Evolutionary conservation across 2,329 filamentous ascomycete species (phyloP), one percentile per base, ranked within the genome.

Genomic region (Leptodontidium sp.): DNA sequence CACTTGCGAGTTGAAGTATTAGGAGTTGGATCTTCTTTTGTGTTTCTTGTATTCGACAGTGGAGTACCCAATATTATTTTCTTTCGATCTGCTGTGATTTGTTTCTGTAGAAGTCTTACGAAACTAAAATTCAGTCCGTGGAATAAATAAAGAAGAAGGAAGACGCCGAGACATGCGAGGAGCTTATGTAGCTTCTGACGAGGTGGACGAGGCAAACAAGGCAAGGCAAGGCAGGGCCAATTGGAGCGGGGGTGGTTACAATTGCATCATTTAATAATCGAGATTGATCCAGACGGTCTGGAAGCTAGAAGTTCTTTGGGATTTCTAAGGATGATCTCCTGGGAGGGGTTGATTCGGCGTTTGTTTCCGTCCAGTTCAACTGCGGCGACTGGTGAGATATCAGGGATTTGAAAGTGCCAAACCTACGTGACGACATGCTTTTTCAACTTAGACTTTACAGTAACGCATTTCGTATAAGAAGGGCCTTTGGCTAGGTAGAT

Each of bases 1-100:
- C 7, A n/a, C 66, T 62, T 68, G 47, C 64, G 69, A 21, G 53
- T 50, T 21, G 21, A 21, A 21, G 21, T 65, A 58, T 40, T n/a
- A 53, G 53, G 43, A 52, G 24, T 67, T 35, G 8, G n/a, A 12
- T 32, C 21, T 14, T 40, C 2, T 45, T 58, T 50, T 50, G 26
- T 21, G 21, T 6, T 21, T 2, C 1, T 40, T 40, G 29, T 40
- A 12, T 11, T 40, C 38, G 38, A 40, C 7, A 40, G 38, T 40
- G 0, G 11, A 40, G 38, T 32, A 32, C 29, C 6, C 4, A 32
- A 32, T 3, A 32, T 32, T 32, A 0, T 32, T 32, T 32, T 32
- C 29, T 32, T 32, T 32, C 6, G 29, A 32, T 32, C 38, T 40
- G 38, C 9, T 11, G 7, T 40, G 38, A 11, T 40, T 40, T 40